Evolutionary conservation across 1,284 basidiomycete species (phyloP), one percentile per base, ranked within the genome.

Genomic region (Bondarzewia mesenterica): DNA sequence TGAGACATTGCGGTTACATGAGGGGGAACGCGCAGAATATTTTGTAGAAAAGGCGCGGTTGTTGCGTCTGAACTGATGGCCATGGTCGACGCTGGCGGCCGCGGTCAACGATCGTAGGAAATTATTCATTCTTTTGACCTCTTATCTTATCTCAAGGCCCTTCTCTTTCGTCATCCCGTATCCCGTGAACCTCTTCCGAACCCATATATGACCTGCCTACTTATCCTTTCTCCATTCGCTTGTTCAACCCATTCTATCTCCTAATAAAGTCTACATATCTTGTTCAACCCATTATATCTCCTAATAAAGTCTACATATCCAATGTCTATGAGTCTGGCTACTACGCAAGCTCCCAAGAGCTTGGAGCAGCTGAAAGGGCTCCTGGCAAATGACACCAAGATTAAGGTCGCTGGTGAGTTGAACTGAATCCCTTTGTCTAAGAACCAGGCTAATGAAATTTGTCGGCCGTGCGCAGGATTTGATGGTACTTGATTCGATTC

Each of bases 321-420:
- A 27, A 59, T 60, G 56, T 12, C 50, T 7, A 22, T 20, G n/a
- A 40, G 55, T 14, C 29, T 47, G 16, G 47, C 77, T 3, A 78
- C 78, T 1, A 47, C 50, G 18, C 45, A 60, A 41, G 78, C 82
- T 5, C 83, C 86, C 0, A 75, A 64, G 37, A 74, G 77, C 26
- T 51, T 82, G 1, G 66, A 77, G 15, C 80, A 89, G 23, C 70
- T 94, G 48, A 65, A 75, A 53, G 45, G 61, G 10, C 61, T 83
- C 20, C 70, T 94, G 47, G 57, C 62, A 47, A 20, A 77, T 58
- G 89, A 93, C 65, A 80, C 70, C 64, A 95, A 94, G 67, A 82
- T 97, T 61, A 96, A 96, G 69, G 88, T 97, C 25, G 93, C 91
- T 43, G 92, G 93, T 87, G 50, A 49, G 78, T 66, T 45, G 27